Evolutionary conservation across 1,139 yeast species (phyloP), one percentile per base, ranked within the genome.

Genomic region (Blastobotrys aristatus): DNA sequence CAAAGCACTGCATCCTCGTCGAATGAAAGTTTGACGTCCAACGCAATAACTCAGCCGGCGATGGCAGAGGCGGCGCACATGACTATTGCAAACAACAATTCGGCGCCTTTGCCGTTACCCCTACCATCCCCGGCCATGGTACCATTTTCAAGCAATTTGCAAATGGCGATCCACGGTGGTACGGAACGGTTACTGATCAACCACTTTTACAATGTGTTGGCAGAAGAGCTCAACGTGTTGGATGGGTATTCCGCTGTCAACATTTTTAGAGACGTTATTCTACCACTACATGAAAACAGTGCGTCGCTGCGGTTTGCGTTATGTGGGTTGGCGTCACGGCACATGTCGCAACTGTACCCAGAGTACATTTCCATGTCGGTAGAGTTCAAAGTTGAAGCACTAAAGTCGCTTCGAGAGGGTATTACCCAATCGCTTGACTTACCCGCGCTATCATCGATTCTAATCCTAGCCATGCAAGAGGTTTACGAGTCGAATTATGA

Each of bases 371-470:
- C 46, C 10, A 33, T 49, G 46, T 43, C 55, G 2, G 50, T 49
- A 14, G 50, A 54, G 29, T 55, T 49, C 44, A 54, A 55, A 31
- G 55, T 51, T 1, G 50, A 53, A n/a, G 58, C 58, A 1, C 46
- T 55, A 31, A 43, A 52, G 30, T 46, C 32, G 17, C 43, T 53
- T 8, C 32, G 55, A 24, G 39, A 49, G 22, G 44, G 49, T 31
- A 46, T 53, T 33, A 31, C 40, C 14, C 34, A 46, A 7, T 41
- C 37, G 14, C 46, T 50, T 20, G 53, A 53, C 40, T 44, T 49
- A 34, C 54, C 53, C 26, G 49, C 49, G 18, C 48, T 55, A 16
- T 33, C 54, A 11, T 47, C 53, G 16, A 51, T 53, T 3, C 40
- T 55, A 39, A 44, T 53, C 11, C 44, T 55, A 24, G 56, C 57